These are phyloP conservation scores for Quercus variabilis DNA, from an alignment of 306 rosid species.

Conservation along the genomic window DNA sequence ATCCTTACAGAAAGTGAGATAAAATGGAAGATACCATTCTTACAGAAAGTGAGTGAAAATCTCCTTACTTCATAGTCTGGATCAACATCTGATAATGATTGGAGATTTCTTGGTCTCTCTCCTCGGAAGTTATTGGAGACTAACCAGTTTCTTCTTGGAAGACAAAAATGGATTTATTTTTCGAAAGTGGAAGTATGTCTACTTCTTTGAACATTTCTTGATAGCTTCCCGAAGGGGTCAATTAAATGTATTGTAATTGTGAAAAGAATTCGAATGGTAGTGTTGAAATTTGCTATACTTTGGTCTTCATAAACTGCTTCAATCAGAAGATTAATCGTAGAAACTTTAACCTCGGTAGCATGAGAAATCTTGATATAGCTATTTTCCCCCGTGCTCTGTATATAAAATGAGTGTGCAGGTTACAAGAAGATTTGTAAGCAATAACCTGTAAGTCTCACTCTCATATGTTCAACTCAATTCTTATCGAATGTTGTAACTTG, in stretches of 20 bases:
- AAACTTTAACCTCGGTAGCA: not conserved
- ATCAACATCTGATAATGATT: not conserved
- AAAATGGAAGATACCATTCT: not conserved
- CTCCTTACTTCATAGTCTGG: not conserved
- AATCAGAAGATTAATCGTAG: not conserved
- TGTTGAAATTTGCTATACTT: not conserved
- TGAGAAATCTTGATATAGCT: not conserved
- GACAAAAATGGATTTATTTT: not conserved
- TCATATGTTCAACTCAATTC: too few species aligned
- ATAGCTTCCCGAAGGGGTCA: not conserved
- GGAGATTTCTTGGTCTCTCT: not conserved
- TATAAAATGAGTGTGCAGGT: not conserved
- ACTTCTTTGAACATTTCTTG: not conserved
- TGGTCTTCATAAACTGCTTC: not conserved
- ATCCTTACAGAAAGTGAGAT: slow-evolving; percentile 45
- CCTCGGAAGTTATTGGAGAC: not conserved
- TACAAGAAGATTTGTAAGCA: too few species aligned
- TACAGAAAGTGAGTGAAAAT: not conserved
- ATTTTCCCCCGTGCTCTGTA: not conserved
- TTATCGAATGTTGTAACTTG: too few species aligned
- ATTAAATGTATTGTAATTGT: not conserved
- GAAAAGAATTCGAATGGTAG: not conserved
- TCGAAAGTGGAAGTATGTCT: not conserved
- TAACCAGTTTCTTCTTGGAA: not conserved
- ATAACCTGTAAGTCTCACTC: too few species aligned